These are phyloP conservation scores for Saccharomyces hybrid DNA, from an alignment of 1,139 yeast species.

Conservation along the genomic window DNA sequence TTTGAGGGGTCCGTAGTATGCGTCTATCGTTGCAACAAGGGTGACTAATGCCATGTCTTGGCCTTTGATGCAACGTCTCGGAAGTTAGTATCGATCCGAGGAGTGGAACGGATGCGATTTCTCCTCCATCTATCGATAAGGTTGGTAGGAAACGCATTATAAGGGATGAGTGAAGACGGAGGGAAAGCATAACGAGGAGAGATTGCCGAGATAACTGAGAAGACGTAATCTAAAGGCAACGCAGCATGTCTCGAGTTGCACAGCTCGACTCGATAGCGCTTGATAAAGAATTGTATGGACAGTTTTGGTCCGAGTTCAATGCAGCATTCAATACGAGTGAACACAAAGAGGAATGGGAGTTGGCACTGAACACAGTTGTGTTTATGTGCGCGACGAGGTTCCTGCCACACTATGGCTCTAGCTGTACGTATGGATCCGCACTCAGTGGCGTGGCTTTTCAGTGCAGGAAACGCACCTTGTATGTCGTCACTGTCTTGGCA, in stretches of 20 bases:
- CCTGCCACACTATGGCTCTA: not conserved
- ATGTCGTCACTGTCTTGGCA: slow-evolving; percentile 12
- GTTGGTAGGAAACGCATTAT: not conserved
- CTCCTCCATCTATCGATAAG: not conserved
- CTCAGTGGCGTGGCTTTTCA: slow-evolving; percentile 18
- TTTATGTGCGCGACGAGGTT: slow-evolving; percentile 15
- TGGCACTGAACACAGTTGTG: slow-evolving; percentile 17
- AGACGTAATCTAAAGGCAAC: not conserved
- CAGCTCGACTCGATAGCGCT: slow-evolving; percentile 18
- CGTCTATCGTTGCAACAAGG: not conserved
- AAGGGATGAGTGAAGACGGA: not conserved
- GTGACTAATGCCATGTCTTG: not conserved
- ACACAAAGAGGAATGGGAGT: slow-evolving; percentile 16
- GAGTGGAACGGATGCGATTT: not conserved
- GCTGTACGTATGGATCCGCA: slow-evolving; percentile 24
- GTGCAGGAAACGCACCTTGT: slow-evolving; percentile 14
- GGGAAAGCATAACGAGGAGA: not conserved
- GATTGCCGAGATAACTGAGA: not conserved
- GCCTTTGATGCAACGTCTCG: not conserved
- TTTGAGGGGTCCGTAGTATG: not conserved
- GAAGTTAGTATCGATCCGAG: not conserved
- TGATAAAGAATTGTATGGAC: slow-evolving; percentile 16
- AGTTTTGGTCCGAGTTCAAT: slow-evolving; percentile 14
- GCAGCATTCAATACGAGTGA: slow-evolving; percentile 5
- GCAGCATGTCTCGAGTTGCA: slow-evolving; percentile 15